Percentiles rank a stretch among this genome's conserved stretches.
phyloP scores from a whole-genome alignment of 1,284 basidiomycete genomes.

The Cryptococcus sp. region DNA sequence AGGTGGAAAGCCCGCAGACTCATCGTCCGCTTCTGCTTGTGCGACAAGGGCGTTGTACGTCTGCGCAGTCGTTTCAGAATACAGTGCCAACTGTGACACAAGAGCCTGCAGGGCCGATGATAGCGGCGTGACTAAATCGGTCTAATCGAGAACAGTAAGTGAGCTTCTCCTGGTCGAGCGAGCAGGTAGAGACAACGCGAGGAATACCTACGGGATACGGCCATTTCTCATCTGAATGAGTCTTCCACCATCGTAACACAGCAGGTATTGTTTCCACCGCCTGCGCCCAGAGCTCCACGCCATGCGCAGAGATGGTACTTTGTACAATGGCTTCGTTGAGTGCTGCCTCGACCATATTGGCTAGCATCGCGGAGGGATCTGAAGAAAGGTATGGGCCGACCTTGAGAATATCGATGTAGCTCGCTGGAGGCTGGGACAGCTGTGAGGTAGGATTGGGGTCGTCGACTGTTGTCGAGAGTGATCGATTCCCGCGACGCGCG shows the following conservation, averaged over 20 bases:
- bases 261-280: conserved; percentile 36
- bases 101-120: conserved; percentile 8
- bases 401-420: conserved; percentile 8
- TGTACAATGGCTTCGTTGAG: conserved; percentile 4
- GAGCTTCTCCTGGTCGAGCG: background rate
- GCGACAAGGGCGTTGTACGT: conserved; percentile 14
- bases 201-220: conserved; percentile 35
- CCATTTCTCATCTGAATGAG: conserved; percentile 29
- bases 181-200: background rate
- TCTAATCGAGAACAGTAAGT: background rate
- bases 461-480: background rate
- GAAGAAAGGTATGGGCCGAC: conserved; percentile 11
- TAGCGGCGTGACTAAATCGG: background rate
- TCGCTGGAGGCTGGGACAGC: background rate
- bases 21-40: conserved; percentile 35
- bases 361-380: conserved; percentile 18
- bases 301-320: conserved; percentile 3
- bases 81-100: conserved; percentile 17
- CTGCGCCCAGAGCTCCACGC: conserved; percentile 25
- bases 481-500: conserved; percentile 12
- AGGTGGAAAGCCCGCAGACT: conserved; percentile 31
- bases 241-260: conserved; percentile 43
- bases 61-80: conserved; percentile 15
- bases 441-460: background rate
- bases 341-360: conserved; percentile 10